Percentiles rank a stretch among this genome's conserved stretches.
Conservation (phyloP, 306 rosid species). For the Glycyrrhiza uralensis region DNA sequence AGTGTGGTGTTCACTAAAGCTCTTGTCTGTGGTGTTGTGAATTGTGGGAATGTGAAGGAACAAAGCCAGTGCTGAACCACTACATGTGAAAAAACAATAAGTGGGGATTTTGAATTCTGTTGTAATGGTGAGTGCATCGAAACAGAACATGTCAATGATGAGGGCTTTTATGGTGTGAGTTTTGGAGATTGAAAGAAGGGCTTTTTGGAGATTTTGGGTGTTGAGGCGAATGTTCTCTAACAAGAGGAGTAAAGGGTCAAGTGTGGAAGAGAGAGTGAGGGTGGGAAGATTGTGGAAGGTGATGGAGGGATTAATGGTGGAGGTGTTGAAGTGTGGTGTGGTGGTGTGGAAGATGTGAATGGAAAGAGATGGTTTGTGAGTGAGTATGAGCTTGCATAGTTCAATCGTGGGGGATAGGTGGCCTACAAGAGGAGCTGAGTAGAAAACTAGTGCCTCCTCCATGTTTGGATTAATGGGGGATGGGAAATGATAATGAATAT, state of each 20-base stretch:
- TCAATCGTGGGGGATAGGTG: slow-evolving; percentile 41
- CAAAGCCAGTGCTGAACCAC: background rate
- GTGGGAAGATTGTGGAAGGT: slow-evolving; percentile 32
- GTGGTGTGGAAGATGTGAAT: slow-evolving; percentile 37
- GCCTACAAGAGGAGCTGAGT: slow-evolving; percentile 37
- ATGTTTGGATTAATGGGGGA: no score
- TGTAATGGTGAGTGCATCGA: no score
- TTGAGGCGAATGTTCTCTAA: no score
- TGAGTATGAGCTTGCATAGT: slow-evolving; percentile 35
- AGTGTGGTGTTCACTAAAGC: slow-evolving; percentile 37
- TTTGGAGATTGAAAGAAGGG: slow-evolving; percentile 11
- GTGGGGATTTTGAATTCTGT: slow-evolving; percentile 35
- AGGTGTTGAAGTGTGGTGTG: slow-evolving; percentile 37
- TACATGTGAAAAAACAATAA: slow-evolving; percentile 23
- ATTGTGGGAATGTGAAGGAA: slow-evolving; percentile 17
- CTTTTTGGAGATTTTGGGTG: slow-evolving; percentile 11
- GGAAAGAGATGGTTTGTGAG: slow-evolving; percentile 21
- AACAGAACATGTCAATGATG: slow-evolving; percentile 36
- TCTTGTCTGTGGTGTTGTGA: slow-evolving; percentile 21
- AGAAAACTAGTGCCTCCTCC: slow-evolving; percentile 38
- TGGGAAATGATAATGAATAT: no score
- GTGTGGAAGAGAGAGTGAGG: background rate
- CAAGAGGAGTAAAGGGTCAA: slow-evolving; percentile 12
- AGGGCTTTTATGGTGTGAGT: slow-evolving; percentile 27
- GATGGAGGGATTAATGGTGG: slow-evolving; percentile 34